phyloP scores from a whole-genome alignment of 164 flowering plant genomes.

The Annona cherimola region DNA sequence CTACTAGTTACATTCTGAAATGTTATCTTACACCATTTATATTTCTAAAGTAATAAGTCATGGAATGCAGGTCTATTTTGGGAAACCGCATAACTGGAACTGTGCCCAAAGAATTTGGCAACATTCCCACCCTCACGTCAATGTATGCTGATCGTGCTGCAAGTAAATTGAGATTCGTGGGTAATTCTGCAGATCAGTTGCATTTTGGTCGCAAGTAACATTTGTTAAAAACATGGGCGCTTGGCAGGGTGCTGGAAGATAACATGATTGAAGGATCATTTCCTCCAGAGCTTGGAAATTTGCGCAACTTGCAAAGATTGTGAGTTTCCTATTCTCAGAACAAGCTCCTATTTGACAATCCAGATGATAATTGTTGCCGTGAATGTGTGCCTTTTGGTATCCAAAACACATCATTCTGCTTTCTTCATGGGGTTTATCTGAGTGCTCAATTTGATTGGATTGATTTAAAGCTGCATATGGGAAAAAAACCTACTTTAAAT shows the following conservation, averaged over 20 bases:
- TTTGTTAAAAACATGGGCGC: background rate
- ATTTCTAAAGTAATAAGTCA: slow-evolving; percentile 77
- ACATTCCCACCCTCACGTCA: background rate
- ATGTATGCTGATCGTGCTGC: background rate
- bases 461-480: too few species aligned
- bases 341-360: background rate
- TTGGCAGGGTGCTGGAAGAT: background rate
- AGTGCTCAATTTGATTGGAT: too few species aligned
- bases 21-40: too few species aligned
- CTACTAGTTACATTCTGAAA: too few species aligned
- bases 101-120: background rate
- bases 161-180: background rate
- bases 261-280: background rate
- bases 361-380: too few species aligned
- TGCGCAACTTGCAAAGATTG: background rate
- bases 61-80: slow-evolving; percentile 5
- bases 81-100: background rate
- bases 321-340: too few species aligned
- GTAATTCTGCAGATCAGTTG: background rate
- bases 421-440: too few species aligned
- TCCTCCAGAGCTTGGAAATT: slow-evolving; percentile 1
- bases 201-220: too few species aligned
- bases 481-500: too few species aligned
- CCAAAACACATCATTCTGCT: too few species aligned
- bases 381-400: too few species aligned